These are phyloP conservation scores for Elongisporangium senticosum DNA, from an alignment of 352 stramenopile species.

Conservation along the genomic window DNA sequence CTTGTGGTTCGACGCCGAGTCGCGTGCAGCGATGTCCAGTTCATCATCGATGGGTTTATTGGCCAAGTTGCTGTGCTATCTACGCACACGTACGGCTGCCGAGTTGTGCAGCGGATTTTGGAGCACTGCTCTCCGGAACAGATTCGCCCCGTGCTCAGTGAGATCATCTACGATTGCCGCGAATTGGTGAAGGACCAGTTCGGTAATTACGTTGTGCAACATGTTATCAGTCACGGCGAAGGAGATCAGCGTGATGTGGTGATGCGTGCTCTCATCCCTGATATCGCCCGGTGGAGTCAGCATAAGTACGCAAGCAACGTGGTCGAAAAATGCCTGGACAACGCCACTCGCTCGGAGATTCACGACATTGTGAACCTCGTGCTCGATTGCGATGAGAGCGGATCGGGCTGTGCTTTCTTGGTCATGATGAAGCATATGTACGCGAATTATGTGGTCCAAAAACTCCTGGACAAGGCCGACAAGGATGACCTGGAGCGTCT, in stretches of 20 bases:
- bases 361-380: constrained; percentile 75
- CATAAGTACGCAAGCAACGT: constrained; percentile 97
- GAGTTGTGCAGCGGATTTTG: constrained; percentile 97
- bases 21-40: constrained; percentile 91
- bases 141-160: constrained; percentile 90
- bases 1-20: constrained; percentile 16
- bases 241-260: constrained; percentile 71
- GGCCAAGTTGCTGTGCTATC: constrained; percentile 88
- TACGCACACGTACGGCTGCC: constrained; percentile 97
- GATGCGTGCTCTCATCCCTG: constrained; percentile 80
- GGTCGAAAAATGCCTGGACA: constrained; percentile 92
- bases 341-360: constrained; percentile 80
- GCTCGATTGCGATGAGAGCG: constrained; percentile 66
- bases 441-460: constrained; percentile 96
- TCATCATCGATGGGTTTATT: constrained; percentile 96
- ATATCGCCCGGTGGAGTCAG: constrained; percentile 88
- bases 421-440: constrained; percentile 96
- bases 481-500: constrained; percentile 81
- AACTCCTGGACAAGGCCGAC: constrained; percentile 91
- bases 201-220: constrained; percentile 99
- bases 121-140: constrained; percentile 92
- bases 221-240: constrained; percentile 94
- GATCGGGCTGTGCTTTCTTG: constrained; percentile 71
- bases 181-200: constrained; percentile 95
- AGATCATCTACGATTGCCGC: constrained; percentile 90